phyloP scores from a whole-genome alignment of 2,329 filamentous ascomycete species.

The Camillea tinctor region DNA sequence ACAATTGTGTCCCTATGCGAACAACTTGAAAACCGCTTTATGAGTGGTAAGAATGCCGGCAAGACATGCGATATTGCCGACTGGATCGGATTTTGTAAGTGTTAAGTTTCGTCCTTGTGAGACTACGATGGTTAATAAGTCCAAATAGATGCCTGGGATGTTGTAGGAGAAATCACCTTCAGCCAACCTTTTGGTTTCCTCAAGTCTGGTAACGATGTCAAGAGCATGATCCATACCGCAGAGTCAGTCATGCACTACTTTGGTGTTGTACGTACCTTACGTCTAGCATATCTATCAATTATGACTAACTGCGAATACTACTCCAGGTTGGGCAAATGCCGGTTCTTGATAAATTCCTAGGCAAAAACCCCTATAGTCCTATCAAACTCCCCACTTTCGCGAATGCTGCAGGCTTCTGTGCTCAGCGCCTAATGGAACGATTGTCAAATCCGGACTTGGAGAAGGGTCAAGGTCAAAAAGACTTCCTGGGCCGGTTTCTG shows the following conservation, averaged over 20 bases:
- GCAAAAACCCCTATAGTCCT: slow-evolving; percentile 34
- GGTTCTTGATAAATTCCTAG: slow-evolving; percentile 34
- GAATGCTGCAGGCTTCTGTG: not conserved
- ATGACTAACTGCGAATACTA: not conserved
- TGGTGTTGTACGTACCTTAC: slow-evolving; percentile 8
- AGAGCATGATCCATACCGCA: slow-evolving; percentile 34
- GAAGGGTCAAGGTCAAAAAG: slow-evolving; percentile 1
- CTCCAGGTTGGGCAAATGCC: slow-evolving; percentile 28
- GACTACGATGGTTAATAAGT: not conserved
- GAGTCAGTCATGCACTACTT: slow-evolving; percentile 36
- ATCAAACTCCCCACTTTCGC: slow-evolving; percentile 5
- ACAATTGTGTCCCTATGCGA: slow-evolving; percentile 32
- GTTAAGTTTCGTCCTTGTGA: not conserved
- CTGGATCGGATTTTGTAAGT: slow-evolving; percentile 41
- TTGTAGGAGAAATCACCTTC: slow-evolving; percentile 43
- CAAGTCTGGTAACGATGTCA: slow-evolving; percentile 36
- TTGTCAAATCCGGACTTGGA: slow-evolving; percentile 1
- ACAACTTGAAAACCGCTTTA: slow-evolving; percentile 34
- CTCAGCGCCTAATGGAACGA: slow-evolving; percentile 3
- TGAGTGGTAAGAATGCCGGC: slow-evolving; percentile 22
- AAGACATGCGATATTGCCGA: slow-evolving; percentile 37
- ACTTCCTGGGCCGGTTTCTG: slow-evolving; percentile 31
- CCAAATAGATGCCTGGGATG: slow-evolving; percentile 37
- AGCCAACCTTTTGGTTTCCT: slow-evolving; percentile 42
- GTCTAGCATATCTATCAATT: not conserved